Evolutionary conservation across 768 basidiomycete genomes (phyloP).

Genomic region (Naganishia antarctica): DNA sequence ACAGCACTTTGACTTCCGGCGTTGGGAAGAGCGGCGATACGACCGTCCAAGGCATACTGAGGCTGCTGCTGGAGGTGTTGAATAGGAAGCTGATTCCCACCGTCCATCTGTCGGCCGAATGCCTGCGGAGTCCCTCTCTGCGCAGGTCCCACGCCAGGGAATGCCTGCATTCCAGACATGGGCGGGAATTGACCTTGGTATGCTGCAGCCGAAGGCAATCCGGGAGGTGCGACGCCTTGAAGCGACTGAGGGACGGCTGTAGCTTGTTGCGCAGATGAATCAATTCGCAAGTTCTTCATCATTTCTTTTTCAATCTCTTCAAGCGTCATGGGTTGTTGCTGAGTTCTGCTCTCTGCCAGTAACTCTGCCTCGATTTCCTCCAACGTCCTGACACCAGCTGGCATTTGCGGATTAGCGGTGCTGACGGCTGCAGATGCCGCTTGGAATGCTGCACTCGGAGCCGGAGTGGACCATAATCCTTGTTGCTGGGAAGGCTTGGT

Average conservation of each 20-base stretch:
- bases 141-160: background rate
- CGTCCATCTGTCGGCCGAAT: too few species aligned
- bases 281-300: constrained; percentile 31
- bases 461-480: constrained; percentile 9
- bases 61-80: too few species aligned
- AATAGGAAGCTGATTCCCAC: too few species aligned
- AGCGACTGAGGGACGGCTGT: too few species aligned
- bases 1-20: background rate
- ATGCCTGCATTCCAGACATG: background rate
- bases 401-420: constrained; percentile 5
- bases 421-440: constrained; percentile 15
- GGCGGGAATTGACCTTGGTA: constrained; percentile 1
- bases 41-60: too few species aligned
- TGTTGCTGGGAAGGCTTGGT: background rate
- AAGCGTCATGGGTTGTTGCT: constrained; percentile 34
- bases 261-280: constrained; percentile 5
- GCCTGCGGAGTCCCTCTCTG: too few species aligned
- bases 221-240: background rate
- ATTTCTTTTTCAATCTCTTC: constrained; percentile 46
- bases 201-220: constrained; percentile 3
- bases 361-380: constrained; percentile 49
- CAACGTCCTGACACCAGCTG: constrained; percentile 32
- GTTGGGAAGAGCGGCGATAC: background rate
- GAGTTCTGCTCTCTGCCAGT: constrained; percentile 22
- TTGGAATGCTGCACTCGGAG: constrained; percentile 13